phyloP scores from a whole-genome alignment of 2,329 filamentous ascomycete genomes.

The Aspergillus japonicus region DNA sequence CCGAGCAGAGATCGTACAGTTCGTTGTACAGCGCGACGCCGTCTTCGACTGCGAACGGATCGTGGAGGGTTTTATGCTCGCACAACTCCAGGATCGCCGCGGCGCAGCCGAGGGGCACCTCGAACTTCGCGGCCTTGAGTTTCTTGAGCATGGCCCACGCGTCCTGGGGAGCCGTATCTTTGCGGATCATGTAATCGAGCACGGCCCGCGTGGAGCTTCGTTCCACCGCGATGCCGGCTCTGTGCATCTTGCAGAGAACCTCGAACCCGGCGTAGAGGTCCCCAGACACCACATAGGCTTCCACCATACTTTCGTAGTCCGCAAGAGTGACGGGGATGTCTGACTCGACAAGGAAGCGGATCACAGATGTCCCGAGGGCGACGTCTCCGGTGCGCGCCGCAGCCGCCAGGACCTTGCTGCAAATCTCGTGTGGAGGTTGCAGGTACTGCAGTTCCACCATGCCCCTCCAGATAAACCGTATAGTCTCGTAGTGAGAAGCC shows the following conservation, averaged over 20 bases:
- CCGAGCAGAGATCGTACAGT: constrained; percentile 52
- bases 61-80: constrained; percentile 39
- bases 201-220: constrained; percentile 64
- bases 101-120: constrained; percentile 51
- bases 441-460: constrained; percentile 60
- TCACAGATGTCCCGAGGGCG: constrained; percentile 67
- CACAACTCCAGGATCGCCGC: constrained; percentile 53
- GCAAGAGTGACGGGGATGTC: constrained; percentile 57
- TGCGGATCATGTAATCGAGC: constrained; percentile 54
- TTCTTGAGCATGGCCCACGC: constrained; percentile 59
- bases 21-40: constrained; percentile 63
- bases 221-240: constrained; percentile 59
- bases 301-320: constrained; percentile 78
- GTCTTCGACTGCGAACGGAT: constrained; percentile 41
- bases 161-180: constrained; percentile 48
- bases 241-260: constrained; percentile 71
- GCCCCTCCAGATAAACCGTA: constrained; percentile 68
- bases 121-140: constrained; percentile 51
- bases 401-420: constrained; percentile 68
- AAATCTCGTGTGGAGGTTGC: constrained; percentile 62
- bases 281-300: constrained; percentile 62
- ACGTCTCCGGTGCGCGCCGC: constrained; percentile 69
- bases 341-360: constrained; percentile 62
- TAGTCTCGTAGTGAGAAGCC: constrained; percentile 61
- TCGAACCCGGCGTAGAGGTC: constrained; percentile 67